phyloP scores from a whole-genome alignment of 305 asterid genomes.

The Plantago lanceolata region DNA sequence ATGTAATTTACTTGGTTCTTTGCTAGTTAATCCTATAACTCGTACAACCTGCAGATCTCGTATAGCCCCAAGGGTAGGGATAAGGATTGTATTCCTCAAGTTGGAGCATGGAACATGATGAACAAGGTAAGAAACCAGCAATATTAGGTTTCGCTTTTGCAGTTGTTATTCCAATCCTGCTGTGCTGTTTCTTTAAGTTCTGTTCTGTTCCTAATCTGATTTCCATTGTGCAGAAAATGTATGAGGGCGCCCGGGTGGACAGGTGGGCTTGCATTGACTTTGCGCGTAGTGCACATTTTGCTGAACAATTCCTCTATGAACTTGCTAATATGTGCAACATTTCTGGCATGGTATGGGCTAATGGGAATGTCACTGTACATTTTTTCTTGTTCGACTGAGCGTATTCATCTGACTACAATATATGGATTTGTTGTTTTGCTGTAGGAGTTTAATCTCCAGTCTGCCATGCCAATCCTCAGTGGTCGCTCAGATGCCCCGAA shows the following conservation, averaged over 20 bases:
- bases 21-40: slow-evolving; percentile 1
- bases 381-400: too few relatives aligned
- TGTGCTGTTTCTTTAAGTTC: too few relatives aligned
- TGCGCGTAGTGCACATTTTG: slow-evolving; percentile 73
- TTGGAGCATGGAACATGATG: slow-evolving; percentile 99
- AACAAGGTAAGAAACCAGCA: slow-evolving; percentile 51
- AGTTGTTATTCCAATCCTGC: too few relatives aligned
- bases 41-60: slow-evolving; percentile 53
- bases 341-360: slow-evolving; percentile 80
- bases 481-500: slow-evolving; percentile 87
- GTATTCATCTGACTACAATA: too few relatives aligned
- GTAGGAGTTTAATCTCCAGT: slow-evolving; percentile 65
- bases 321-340: slow-evolving; percentile 82
- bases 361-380: neutral
- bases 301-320: too few relatives aligned
- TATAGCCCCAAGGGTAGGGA: slow-evolving; percentile 88
- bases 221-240: slow-evolving; percentile 40
- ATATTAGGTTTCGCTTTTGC: too few relatives aligned
- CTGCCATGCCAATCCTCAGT: slow-evolving; percentile 60
- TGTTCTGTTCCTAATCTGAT: neutral
- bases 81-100: slow-evolving; percentile 86
- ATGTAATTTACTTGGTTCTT: neutral
- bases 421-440: slow-evolving; percentile 1
- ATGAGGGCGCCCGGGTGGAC: slow-evolving; percentile 60
- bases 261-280: slow-evolving; percentile 80